A percentile compares a stretch with the other conserved stretches of the same genome.
These are phyloP conservation scores for Fusarium begoniae DNA, from an alignment of 2,329 filamentous ascomycete genomes.

Conservation along the genomic window DNA sequence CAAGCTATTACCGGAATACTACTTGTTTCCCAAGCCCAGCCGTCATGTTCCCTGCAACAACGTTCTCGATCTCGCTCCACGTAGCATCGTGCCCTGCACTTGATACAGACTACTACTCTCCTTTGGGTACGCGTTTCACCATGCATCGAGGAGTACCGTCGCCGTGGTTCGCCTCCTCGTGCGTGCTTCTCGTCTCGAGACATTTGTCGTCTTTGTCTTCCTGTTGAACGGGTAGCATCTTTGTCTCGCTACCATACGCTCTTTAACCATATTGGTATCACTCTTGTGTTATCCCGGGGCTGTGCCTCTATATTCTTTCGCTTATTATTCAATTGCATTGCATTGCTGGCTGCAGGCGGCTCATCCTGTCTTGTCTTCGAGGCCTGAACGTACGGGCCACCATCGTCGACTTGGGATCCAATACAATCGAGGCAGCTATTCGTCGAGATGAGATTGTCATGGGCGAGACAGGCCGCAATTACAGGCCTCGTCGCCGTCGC, in stretches of 20 bases:
- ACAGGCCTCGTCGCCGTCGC: conserved; percentile 44
- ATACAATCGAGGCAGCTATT: neutral
- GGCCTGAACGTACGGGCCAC: conserved; percentile 20
- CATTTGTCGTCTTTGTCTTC: conserved; percentile 22
- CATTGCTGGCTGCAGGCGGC: conserved; percentile 5
- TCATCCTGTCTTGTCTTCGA: conserved; percentile 11
- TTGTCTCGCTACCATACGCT: conserved; percentile 15
- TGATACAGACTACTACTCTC: conserved; percentile 18
- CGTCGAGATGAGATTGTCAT: conserved; percentile 42
- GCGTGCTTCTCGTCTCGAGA: conserved; percentile 6
- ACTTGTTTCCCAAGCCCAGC: conserved; percentile 11
- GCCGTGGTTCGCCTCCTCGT: conserved; percentile 6
- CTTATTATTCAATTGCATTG: conserved; percentile 8
- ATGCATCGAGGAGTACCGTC: conserved; percentile 6
- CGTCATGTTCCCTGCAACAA: conserved; percentile 9
- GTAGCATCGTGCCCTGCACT: conserved; percentile 21
- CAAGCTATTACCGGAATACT: conserved; percentile 12
- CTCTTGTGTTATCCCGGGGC: conserved; percentile 22
- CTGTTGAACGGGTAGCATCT: conserved; percentile 19
- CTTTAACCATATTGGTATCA: conserved; percentile 27
- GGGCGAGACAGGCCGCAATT: conserved; percentile 40
- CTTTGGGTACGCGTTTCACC: conserved; percentile 24
- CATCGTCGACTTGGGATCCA: conserved; percentile 2
- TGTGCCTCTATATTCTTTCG: conserved; percentile 21
- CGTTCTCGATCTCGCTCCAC: conserved; percentile 19